These are phyloP conservation scores for Neofusicoccum cordaticola DNA, from an alignment of 2,329 filamentous ascomycete species.

Conservation along the genomic window DNA sequence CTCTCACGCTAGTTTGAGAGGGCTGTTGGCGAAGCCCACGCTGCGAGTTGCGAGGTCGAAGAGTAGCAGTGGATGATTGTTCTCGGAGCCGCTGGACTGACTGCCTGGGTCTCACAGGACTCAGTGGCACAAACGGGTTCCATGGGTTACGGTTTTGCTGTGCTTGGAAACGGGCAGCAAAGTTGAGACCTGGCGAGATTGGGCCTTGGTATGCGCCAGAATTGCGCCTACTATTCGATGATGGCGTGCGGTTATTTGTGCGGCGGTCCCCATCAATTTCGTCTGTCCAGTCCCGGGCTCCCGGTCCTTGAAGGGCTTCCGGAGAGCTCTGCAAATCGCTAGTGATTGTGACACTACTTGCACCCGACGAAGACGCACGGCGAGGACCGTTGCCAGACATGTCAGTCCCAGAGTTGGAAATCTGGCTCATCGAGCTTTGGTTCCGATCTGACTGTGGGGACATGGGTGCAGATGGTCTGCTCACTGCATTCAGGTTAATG, in stretches of 20 bases:
- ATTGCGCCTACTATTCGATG: constrained; percentile 7
- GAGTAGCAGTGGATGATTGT: constrained; percentile 38
- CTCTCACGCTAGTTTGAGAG: constrained; percentile 29
- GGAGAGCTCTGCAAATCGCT: not conserved
- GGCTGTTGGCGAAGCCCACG: constrained; percentile 22
- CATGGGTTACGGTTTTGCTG: constrained; percentile 35
- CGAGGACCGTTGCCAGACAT: not conserved
- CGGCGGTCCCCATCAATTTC: not conserved
- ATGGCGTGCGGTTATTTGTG: constrained; percentile 4
- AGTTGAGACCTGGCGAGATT: constrained; percentile 27
- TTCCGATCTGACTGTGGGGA: constrained; percentile 22
- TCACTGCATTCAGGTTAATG: constrained; percentile 29
- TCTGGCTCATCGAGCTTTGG: constrained; percentile 31
- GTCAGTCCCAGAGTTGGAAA: constrained; percentile 24
- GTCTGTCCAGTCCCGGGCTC: not conserved
- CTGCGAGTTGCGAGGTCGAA: constrained; percentile 33
- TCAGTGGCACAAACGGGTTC: constrained; percentile 33
- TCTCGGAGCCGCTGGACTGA: constrained; percentile 33
- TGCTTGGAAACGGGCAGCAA: constrained; percentile 32
- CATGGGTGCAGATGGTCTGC: constrained; percentile 5
- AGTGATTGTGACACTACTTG: not conserved
- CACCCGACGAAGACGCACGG: not conserved
- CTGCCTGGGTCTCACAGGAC: constrained; percentile 30
- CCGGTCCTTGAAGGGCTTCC: not conserved
- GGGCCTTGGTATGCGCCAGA: constrained; percentile 12